Conservation (phyloP, 805 yeast species). For the Jamesozyma spencerorum region DNA sequence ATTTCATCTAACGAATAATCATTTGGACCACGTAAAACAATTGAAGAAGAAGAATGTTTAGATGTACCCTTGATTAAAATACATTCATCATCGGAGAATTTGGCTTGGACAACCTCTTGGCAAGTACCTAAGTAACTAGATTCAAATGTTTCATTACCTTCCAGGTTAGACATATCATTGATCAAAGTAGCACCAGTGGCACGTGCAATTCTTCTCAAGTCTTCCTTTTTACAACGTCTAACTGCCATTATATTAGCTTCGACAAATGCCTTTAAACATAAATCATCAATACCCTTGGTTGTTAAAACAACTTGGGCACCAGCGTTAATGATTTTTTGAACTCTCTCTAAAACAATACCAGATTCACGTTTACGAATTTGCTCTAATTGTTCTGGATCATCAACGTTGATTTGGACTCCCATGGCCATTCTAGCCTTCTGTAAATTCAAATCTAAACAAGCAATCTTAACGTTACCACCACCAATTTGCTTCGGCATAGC, state of each 20-base stretch:
- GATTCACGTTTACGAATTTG: constrained; percentile 82
- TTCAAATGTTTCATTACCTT: constrained; percentile 92
- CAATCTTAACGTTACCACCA: constrained; percentile 59
- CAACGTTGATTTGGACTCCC: constrained; percentile 95
- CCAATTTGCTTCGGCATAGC: constrained; percentile 69
- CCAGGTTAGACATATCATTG: constrained; percentile 80
- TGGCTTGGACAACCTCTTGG: constrained; percentile 81
- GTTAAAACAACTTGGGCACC: constrained; percentile 92
- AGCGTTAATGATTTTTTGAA: constrained; percentile 67
- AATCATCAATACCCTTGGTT: constrained; percentile 90
- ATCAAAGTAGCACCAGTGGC: constrained; percentile 96
- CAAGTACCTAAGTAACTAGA: constrained; percentile 78
- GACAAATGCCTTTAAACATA: constrained; percentile 82
- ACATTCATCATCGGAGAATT: constrained; percentile 94
- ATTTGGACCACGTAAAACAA: constrained; percentile 90
- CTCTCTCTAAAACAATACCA: constrained; percentile 75
- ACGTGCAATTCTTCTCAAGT: constrained; percentile 89
- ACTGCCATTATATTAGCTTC: constrained; percentile 92
- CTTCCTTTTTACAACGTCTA: constrained; percentile 95
- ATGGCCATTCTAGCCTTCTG: constrained; percentile 96
- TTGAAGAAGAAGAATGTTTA: constrained; percentile 84
- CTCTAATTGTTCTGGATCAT: constrained; percentile 95
- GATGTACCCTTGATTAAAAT: constrained; percentile 83
- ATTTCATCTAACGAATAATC: constrained; percentile 94
- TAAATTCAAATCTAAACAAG: constrained; percentile 81